A percentile compares a stretch with the other conserved stretches of the same genome.
Conservation (phyloP, 306 rosid species). For the Crataegus laevigata region DNA sequence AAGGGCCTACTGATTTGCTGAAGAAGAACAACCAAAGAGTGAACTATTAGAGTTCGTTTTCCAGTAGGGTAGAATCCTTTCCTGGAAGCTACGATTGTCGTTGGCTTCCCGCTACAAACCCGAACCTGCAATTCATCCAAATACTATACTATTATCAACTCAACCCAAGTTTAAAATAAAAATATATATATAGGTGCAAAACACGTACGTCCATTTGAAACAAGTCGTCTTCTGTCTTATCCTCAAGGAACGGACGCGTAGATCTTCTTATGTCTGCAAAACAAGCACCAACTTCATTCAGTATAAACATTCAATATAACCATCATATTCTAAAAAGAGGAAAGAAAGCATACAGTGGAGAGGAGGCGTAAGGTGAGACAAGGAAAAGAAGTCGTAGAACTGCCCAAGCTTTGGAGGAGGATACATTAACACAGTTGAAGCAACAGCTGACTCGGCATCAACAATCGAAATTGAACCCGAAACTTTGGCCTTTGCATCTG, state of each 20-base stretch:
- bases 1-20: slow-evolving; percentile 91
- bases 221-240: slow-evolving; percentile 77
- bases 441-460: slow-evolving; percentile 30
- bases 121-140: slow-evolving; percentile 46
- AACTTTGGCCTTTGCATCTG: neutral
- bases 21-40: slow-evolving; percentile 75
- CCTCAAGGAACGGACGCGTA: slow-evolving; percentile 78
- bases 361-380: slow-evolving; percentile 82
- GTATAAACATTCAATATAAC: too few species aligned
- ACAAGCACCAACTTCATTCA: neutral
- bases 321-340: neutral
- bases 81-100: slow-evolving; percentile 70
- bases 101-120: slow-evolving; percentile 91
- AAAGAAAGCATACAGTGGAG: slow-evolving; percentile 44
- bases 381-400: slow-evolving; percentile 86
- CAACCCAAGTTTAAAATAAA: neutral
- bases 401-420: slow-evolving; percentile 83
- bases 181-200: neutral
- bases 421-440: slow-evolving; percentile 54
- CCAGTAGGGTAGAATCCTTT: slow-evolving; percentile 95
- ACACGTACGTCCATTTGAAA: slow-evolving; percentile 77
- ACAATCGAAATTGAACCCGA: slow-evolving; percentile 11
- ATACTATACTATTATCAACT: neutral
- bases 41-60: slow-evolving; percentile 57
- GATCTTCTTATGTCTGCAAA: slow-evolving; percentile 81